These are phyloP conservation scores for Rhynchospora pubera DNA, from an alignment of 176 grass and related monocot species.

Conservation along the genomic window DNA sequence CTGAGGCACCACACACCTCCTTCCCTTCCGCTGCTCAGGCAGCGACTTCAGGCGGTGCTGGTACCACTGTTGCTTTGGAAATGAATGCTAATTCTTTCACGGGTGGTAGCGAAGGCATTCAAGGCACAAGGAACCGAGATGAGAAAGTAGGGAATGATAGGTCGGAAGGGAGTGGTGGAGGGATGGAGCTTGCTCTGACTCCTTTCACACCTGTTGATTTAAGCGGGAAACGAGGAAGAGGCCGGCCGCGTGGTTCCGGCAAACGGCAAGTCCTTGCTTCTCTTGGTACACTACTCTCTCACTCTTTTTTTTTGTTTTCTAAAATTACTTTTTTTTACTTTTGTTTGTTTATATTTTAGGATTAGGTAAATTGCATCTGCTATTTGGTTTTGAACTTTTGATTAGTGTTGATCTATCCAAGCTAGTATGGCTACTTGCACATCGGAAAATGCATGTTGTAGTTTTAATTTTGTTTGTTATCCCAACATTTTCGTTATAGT, in stretches of 20 bases:
- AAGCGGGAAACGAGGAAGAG: conserved; percentile 49
- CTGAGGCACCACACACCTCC: neutral
- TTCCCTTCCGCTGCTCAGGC: neutral
- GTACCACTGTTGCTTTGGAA: conserved; percentile 2
- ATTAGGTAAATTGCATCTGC: neutral
- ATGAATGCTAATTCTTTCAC: conserved; percentile 19
- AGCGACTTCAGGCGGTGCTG: neutral
- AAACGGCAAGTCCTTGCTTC: conserved; percentile 76
- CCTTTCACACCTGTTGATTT: conserved; percentile 26
- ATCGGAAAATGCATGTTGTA: conserved; percentile 11
- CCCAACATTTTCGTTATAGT: neutral
- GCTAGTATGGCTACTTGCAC: neutral
- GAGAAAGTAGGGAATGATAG: conserved; percentile 9
- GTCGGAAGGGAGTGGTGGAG: neutral
- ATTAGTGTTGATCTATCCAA: conserved; percentile 25
- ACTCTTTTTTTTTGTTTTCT: neutral
- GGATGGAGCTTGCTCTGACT: conserved; percentile 22
- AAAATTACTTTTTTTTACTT: neutral
- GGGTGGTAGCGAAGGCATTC: neutral
- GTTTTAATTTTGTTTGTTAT: neutral
- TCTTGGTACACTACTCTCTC: conserved; percentile 44
- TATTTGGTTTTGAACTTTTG: conserved; percentile 14
- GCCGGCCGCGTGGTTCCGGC: conserved; percentile 73
- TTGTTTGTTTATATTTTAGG: neutral
- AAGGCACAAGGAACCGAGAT: neutral